Conservation (phyloP, 805 yeast genomes). For the Metschnikowia hibisci region DNA sequence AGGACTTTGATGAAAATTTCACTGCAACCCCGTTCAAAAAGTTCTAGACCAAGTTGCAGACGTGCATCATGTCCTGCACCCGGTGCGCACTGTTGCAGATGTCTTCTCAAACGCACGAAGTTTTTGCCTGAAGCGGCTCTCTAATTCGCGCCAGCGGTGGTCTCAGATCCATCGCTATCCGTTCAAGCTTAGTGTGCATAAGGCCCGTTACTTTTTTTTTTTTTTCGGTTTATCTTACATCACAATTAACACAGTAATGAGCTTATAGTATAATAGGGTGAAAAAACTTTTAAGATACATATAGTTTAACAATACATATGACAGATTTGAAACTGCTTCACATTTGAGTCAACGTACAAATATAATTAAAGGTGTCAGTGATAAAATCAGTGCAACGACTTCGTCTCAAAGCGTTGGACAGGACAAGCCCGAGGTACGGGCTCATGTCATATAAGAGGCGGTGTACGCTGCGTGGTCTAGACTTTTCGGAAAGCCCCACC, state of each 20-base stretch:
- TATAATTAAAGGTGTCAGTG: no score
- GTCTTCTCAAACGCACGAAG: background rate
- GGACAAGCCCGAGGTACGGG: background rate
- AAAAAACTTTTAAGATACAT: no score
- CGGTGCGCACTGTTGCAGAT: background rate
- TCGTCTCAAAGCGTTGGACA: background rate
- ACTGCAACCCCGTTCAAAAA: background rate
- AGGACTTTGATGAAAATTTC: background rate
- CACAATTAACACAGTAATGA: no score
- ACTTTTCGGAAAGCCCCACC: no score
- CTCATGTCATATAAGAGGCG: background rate
- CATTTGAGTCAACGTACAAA: no score
- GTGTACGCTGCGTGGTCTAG: no score
- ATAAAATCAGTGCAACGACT: background rate
- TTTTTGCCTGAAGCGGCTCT: constrained; percentile 3
- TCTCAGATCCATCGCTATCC: constrained; percentile 1
- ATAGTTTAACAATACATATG: no score
- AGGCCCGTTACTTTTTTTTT: background rate
- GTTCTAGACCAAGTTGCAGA: constrained; percentile 5
- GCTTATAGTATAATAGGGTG: no score
- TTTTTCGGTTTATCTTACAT: no score
- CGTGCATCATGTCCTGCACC: background rate
- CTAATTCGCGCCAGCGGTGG: background rate
- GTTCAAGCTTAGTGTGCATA: background rate
- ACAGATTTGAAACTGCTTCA: no score